Evolutionary conservation across 306 rosid species (phyloP).

Genomic region (Alnus glutinosa): DNA sequence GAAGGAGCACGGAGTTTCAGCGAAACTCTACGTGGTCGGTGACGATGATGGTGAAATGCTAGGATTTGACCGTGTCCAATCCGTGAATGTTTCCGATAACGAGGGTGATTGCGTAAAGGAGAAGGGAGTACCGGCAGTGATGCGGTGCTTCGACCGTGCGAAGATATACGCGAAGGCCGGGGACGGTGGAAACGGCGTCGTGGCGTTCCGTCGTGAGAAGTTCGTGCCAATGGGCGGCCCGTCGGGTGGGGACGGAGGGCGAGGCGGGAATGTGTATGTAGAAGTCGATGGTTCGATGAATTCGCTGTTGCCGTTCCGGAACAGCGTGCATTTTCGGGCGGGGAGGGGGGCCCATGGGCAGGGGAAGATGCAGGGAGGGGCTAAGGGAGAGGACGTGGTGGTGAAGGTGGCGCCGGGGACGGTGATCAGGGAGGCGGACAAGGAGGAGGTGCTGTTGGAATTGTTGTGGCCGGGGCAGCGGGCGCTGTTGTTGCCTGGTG

Average conservation of each 20-base stretch:
- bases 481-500: conserved; percentile 79
- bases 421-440: conserved; percentile 60
- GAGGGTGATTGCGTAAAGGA: conserved; percentile 54
- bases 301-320: conserved; percentile 77
- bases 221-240: conserved; percentile 90
- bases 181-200: conserved; percentile 87
- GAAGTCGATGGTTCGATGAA: conserved; percentile 87
- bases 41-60: conserved; percentile 14
- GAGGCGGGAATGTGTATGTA: conserved; percentile 82
- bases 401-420: conserved; percentile 92
- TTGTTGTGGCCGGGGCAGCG: conserved; percentile 76
- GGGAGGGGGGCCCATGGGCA: conserved; percentile 80
- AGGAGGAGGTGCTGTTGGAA: conserved; percentile 69
- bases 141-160: conserved; percentile 91
- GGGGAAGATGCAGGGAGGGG: conserved; percentile 71
- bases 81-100: not conserved
- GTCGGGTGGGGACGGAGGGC: conserved; percentile 90
- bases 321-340: conserved; percentile 84
- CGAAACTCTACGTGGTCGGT: conserved; percentile 3
- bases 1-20: conserved; percentile 13
- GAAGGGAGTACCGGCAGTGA: conserved; percentile 89
- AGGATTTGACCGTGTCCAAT: conserved; percentile 19
- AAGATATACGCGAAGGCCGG: conserved; percentile 75
- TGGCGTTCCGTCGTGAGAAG: conserved; percentile 92
- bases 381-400: conserved; percentile 85